phyloP scores from a whole-genome alignment of 441 rosid species.

The Erodium moschatum region DNA sequence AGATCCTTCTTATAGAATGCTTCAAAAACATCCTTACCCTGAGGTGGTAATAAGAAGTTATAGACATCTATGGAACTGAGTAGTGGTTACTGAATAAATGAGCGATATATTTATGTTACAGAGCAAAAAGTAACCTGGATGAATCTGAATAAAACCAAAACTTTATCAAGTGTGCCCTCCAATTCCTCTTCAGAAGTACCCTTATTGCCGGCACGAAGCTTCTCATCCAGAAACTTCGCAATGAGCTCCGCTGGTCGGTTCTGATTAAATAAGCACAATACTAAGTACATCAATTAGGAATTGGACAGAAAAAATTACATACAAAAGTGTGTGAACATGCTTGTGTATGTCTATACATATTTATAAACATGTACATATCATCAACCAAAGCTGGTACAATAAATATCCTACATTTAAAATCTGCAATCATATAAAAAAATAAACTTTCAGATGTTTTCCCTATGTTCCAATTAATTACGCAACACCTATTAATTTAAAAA shows the following conservation, averaged over 20 bases:
- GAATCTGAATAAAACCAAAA: constrained; percentile 90
- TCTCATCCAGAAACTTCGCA: constrained; percentile 95
- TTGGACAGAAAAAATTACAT: constrained; percentile 3
- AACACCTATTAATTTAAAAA: no score
- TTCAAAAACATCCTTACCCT: constrained; percentile 98
- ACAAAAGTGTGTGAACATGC: neutral
- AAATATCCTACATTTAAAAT: no score
- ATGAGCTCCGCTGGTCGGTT: constrained; percentile 96
- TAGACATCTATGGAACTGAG: neutral
- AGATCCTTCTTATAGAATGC: constrained; percentile 98
- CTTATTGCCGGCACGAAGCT: constrained; percentile 98
- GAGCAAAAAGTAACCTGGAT: constrained; percentile 58
- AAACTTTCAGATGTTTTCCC: no score
- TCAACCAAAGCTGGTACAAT: no score
- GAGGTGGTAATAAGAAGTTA: constrained; percentile 15
- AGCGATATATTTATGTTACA: neutral
- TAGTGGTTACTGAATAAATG: neutral
- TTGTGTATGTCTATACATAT: neutral
- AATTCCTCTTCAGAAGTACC: constrained; percentile 99
- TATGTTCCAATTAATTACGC: no score
- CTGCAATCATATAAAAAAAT: no score
- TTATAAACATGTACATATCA: neutral
- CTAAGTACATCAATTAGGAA: constrained; percentile 17
- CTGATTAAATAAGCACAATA: constrained; percentile 37
- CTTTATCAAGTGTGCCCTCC: constrained; percentile 94